Evolutionary conservation across 345 rosid genomes (phyloP).

Genomic region (Eutrema japonicum): DNA sequence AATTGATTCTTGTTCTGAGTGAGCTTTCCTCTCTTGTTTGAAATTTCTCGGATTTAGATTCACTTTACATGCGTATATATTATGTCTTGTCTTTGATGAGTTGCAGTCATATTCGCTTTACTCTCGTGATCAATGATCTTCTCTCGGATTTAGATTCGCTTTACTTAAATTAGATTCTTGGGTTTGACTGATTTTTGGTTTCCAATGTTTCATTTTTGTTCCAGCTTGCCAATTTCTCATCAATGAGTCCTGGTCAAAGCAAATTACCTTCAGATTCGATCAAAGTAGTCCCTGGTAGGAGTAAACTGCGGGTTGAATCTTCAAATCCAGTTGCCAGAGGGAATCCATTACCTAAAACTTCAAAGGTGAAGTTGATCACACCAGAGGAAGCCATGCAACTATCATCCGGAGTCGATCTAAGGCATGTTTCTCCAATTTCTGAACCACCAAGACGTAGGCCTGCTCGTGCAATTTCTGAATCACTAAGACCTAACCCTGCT

Average conservation of each 20-base stretch:
- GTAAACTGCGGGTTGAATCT: conserved; percentile 39
- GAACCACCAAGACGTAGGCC: background rate
- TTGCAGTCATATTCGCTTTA: conserved; percentile 11
- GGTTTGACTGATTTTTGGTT: background rate
- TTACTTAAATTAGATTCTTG: conserved; percentile 2
- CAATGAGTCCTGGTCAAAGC: conserved; percentile 34
- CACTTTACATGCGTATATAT: background rate
- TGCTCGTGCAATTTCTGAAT: background rate
- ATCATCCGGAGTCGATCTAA: conserved; percentile 9
- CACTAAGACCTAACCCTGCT: background rate
- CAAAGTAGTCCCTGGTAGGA: conserved; percentile 42
- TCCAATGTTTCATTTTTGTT: background rate
- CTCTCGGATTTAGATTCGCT: no score
- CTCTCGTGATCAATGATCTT: background rate
- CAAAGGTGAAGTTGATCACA: conserved; percentile 38
- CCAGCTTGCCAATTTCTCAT: conserved; percentile 19
- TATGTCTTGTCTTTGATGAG: conserved; percentile 21
- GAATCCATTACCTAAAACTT: conserved; percentile 5
- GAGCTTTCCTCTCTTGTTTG: conserved; percentile 17
- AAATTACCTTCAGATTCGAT: conserved; percentile 32
- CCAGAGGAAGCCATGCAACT: conserved; percentile 35
- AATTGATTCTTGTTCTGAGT: conserved; percentile 16
- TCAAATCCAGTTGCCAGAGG: conserved; percentile 39
- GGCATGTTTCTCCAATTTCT: conserved; percentile 18
- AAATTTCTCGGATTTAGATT: conserved; percentile 3